These are phyloP conservation scores for Sporisorium reilianum DNA, from an alignment of 1,284 basidiomycete species.

Conservation along the genomic window DNA sequence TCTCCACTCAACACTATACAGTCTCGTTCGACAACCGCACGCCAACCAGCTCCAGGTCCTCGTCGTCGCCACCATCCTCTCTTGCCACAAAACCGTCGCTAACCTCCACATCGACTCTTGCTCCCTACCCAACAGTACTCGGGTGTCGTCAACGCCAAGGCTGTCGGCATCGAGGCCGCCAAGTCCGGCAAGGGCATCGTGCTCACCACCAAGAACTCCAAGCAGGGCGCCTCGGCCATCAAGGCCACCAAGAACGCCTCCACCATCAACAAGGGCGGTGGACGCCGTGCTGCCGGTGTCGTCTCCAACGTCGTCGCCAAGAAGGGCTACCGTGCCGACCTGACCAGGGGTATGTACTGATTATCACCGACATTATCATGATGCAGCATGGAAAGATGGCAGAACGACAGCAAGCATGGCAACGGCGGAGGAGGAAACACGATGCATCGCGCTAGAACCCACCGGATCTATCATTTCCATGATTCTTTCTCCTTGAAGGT, in stretches of 20 bases:
- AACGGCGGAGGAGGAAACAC: not conserved
- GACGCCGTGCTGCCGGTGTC: constrained; percentile 60
- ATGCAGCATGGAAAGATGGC: not conserved
- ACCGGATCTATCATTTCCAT: constrained; percentile 48
- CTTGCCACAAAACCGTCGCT: not conserved
- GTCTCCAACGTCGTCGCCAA: constrained; percentile 65
- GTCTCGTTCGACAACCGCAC: not conserved
- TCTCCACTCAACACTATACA: no score
- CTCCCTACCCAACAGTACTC: constrained; percentile 51
- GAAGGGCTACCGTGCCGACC: constrained; percentile 66
- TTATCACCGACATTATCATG: not conserved
- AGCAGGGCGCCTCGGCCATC: constrained; percentile 53
- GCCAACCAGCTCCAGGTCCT: constrained; percentile 11
- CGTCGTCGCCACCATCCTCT: not conserved
- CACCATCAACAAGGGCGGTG: constrained; percentile 59
- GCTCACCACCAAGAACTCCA: constrained; percentile 65
- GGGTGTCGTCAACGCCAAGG: constrained; percentile 65
- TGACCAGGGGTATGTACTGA: constrained; percentile 57
- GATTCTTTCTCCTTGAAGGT: constrained; percentile 57
- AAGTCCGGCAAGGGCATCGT: constrained; percentile 57
- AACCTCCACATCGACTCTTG: constrained; percentile 12
- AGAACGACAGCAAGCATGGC: not conserved
- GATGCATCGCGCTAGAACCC: constrained; percentile 69
- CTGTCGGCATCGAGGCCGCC: constrained; percentile 61
- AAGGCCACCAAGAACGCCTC: constrained; percentile 43